Evolutionary conservation across 2,329 filamentous ascomycete species (phyloP), one percentile per base, ranked within the genome.

Genomic region (Catunica adiposa): DNA sequence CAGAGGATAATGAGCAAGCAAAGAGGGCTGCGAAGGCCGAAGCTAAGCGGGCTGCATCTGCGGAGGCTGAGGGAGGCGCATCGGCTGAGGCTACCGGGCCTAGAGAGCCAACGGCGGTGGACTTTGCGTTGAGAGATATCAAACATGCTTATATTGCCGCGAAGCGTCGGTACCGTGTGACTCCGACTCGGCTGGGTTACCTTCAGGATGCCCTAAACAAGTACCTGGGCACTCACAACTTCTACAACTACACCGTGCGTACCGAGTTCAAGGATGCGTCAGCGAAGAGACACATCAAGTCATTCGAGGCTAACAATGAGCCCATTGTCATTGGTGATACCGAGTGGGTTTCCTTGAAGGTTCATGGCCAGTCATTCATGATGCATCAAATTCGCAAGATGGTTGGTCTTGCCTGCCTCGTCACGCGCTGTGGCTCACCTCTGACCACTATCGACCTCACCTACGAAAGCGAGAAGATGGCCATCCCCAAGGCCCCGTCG

Each of bases 351-450:
- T 92, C 85, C 46, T 75, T 97, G 61, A 95, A 94, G 67, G 89
- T 98, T 23, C 92, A 98, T 68, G 92, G 92, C 0, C 92, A 98
- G 69, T 90, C 84, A 65, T 98, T 98, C 76, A 98, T 98, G 92
- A 98, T 98, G 92, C 92, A 98, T 69, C 92, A 98, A 71, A 98
- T 98, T 68, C 84, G 92, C 64, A 98, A 97, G 71, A 97, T 98
- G 92, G 87, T 98, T 15, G 88, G 86, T 56, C 89, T 98, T 84
- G 87, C 82, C 7, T 81, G 87, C 34, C 74, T 98, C 59, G 74
- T 90, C 4, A 84, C 94, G 5, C 83, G 92, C 38, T 94, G 86
- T 66, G 92, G 88, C 53, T 83, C 83, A n/a, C 75, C 85, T 3
- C 73, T 82, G 3, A 71, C 78, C 9, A 79, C 85, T 26, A 86